These are phyloP conservation scores for Trichosporon sp. DNA, from an alignment of 1,284 basidiomycete genomes.

Conservation along the genomic window DNA sequence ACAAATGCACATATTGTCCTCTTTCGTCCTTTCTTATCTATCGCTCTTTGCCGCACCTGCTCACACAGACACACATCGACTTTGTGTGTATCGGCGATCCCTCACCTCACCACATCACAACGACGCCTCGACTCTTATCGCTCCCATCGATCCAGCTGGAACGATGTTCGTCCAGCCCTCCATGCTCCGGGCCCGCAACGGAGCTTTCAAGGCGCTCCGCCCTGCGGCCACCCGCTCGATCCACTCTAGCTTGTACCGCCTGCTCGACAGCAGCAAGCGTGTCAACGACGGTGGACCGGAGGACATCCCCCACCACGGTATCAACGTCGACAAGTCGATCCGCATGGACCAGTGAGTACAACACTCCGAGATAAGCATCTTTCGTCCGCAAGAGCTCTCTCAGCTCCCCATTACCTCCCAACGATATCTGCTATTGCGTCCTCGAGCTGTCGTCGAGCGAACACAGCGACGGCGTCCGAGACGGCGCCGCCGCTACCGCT, in stretches of 20 bases:
- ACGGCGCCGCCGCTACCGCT: too few species aligned
- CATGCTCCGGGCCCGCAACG: neutral
- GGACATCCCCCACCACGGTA: conserved; percentile 49
- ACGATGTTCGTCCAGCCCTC: neutral
- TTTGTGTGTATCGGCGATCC: neutral
- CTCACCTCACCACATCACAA: neutral
- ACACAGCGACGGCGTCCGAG: neutral
- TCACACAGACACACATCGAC: too few species aligned
- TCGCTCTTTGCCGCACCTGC: too few species aligned
- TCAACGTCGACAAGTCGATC: conserved; percentile 50
- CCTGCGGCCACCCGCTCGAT: neutral
- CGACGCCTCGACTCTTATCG: neutral
- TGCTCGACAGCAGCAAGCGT: conserved; percentile 32
- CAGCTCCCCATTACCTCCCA: neutral
- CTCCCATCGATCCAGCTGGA: neutral
- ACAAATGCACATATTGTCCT: too few species aligned
- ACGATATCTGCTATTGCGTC: neutral
- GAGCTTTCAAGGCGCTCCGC: neutral
- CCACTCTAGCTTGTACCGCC: neutral
- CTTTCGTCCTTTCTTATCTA: too few species aligned
- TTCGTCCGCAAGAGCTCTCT: too few species aligned
- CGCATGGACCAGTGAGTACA: conserved; percentile 53
- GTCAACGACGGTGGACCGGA: conserved; percentile 45
- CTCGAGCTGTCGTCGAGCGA: too few species aligned
- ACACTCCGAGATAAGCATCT: neutral